phyloP scores from a whole-genome alignment of 805 yeast species.

The Kluyveromyces nonfermentans region DNA sequence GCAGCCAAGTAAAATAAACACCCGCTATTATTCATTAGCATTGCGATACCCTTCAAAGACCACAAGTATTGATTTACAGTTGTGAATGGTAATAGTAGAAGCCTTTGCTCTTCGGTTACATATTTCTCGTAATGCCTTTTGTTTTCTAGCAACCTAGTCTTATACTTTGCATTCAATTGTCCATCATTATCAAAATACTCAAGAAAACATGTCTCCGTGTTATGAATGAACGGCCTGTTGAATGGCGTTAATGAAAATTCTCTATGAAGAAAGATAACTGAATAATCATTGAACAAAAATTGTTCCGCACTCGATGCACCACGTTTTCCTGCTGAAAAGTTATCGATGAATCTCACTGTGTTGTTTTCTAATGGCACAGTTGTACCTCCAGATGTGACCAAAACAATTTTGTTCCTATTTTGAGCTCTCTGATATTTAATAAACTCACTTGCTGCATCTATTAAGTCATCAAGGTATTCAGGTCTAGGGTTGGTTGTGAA shows the following conservation, averaged over 20 bases:
- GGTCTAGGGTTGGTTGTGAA: slow-evolving; percentile 71
- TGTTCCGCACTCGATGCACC: slow-evolving; percentile 96
- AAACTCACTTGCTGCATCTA: slow-evolving; percentile 49
- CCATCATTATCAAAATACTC: slow-evolving; percentile 67
- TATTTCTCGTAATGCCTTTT: slow-evolving; percentile 34
- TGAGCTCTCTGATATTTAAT: slow-evolving; percentile 41
- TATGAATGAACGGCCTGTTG: slow-evolving; percentile 80
- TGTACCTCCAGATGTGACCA: slow-evolving; percentile 95
- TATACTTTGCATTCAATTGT: slow-evolving; percentile 49
- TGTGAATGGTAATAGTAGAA: slow-evolving; percentile 74
- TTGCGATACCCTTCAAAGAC: slow-evolving; percentile 63
- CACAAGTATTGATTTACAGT: slow-evolving; percentile 91
- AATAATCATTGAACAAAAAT: slow-evolving; percentile 75
- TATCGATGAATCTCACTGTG: slow-evolving; percentile 93
- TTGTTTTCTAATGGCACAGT: slow-evolving; percentile 96
- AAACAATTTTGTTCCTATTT: slow-evolving; percentile 47
- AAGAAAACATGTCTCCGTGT: slow-evolving; percentile 65
- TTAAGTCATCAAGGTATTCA: slow-evolving; percentile 53
- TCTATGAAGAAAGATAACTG: slow-evolving; percentile 86
- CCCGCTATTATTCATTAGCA: slow-evolving; percentile 45
- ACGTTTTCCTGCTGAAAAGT: slow-evolving; percentile 95
- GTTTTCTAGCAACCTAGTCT: slow-evolving; percentile 51
- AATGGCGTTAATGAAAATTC: slow-evolving; percentile 89
- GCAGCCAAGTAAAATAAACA: slow-evolving; percentile 89
- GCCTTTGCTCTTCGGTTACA: slow-evolving; percentile 17